Conservation (phyloP, 805 yeast genomes). For the Yamadazyma kitorensis region DNA sequence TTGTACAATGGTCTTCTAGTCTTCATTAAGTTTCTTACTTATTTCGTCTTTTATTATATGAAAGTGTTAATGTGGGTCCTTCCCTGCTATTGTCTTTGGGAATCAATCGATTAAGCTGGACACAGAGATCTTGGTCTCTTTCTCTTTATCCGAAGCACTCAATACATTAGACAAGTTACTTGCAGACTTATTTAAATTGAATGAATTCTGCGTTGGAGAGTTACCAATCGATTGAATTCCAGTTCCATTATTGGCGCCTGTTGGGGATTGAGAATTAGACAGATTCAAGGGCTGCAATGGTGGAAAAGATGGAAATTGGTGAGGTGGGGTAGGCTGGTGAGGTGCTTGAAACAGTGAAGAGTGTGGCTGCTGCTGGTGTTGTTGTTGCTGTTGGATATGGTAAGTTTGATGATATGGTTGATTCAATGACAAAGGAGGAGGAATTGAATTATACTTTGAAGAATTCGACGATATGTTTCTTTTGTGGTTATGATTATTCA, state of each 20-base stretch:
- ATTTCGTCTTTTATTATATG: too few relatives aligned
- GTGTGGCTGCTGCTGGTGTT: slow-evolving; percentile 1
- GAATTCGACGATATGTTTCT: slow-evolving; percentile 29
- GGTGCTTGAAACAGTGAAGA: neutral
- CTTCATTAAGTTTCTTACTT: too few relatives aligned
- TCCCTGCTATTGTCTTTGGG: too few relatives aligned
- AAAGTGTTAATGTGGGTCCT: too few relatives aligned
- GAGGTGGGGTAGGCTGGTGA: too few relatives aligned
- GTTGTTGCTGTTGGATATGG: neutral
- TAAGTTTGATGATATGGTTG: neutral
- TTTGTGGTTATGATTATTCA: slow-evolving; percentile 18
- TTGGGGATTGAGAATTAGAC: slow-evolving; percentile 2
- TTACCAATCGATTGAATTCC: slow-evolving; percentile 4
- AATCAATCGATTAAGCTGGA: slow-evolving; percentile 31
- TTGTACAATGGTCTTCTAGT: too few relatives aligned
- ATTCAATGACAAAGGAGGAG: slow-evolving; percentile 11
- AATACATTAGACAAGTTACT: slow-evolving; percentile 12
- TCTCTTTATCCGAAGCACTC: slow-evolving; percentile 9
- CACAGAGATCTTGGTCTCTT: slow-evolving; percentile 30
- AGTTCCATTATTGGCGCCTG: slow-evolving; percentile 1
- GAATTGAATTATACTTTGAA: slow-evolving; percentile 5
- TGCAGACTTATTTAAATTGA: slow-evolving; percentile 7
- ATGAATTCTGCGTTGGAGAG: slow-evolving; percentile 11
- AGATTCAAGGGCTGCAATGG: slow-evolving; percentile 1
- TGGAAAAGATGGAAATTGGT: too few relatives aligned